Percentiles rank a stretch among this genome's conserved stretches.
Evolutionary conservation across 768 basidiomycete species (phyloP).

Genomic region (Hygrocybe punicea): DNA sequence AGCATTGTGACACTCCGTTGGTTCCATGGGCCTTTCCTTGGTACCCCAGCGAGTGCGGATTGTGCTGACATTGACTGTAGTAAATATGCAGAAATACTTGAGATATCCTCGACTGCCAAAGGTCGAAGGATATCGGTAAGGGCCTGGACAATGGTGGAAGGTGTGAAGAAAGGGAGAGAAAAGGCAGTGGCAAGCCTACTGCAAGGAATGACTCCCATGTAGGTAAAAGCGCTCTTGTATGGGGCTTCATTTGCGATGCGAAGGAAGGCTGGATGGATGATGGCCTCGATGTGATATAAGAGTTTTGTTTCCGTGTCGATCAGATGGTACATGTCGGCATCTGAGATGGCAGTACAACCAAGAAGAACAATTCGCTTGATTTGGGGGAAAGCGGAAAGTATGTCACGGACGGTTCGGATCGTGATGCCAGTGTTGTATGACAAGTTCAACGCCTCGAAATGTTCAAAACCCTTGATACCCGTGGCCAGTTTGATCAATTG

Average conservation of each 20-base stretch:
- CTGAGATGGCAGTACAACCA: slow-evolving; percentile 20
- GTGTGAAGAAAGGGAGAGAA: slow-evolving; percentile 27
- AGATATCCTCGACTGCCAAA: slow-evolving; percentile 5
- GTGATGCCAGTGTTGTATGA: slow-evolving; percentile 27
- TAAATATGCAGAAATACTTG: too few relatives aligned
- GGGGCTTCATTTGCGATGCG: neutral
- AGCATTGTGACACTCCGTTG: too few relatives aligned
- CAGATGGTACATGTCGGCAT: slow-evolving; percentile 20
- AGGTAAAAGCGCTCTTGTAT: slow-evolving; percentile 22
- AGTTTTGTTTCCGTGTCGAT: slow-evolving; percentile 23
- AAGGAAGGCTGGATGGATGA: neutral
- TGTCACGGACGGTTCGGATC: slow-evolving; percentile 17
- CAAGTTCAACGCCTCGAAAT: slow-evolving; percentile 25
- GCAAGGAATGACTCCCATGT: neutral
- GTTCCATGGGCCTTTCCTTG: too few relatives aligned
- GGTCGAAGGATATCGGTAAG: slow-evolving; percentile 11
- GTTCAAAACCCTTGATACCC: neutral
- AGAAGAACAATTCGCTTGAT: slow-evolving; percentile 27
- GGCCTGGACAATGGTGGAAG: slow-evolving; percentile 23
- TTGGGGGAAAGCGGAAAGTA: slow-evolving; percentile 19
- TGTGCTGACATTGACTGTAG: too few relatives aligned
- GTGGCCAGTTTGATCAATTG: slow-evolving; percentile 22
- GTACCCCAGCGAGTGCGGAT: too few relatives aligned
- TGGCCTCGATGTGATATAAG: slow-evolving; percentile 18
- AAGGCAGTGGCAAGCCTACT: neutral